Percentiles rank a stretch among this genome's conserved stretches.
These are phyloP conservation scores for Naganishia randhawae DNA, from an alignment of 768 basidiomycete genomes.

Conservation along the genomic window DNA sequence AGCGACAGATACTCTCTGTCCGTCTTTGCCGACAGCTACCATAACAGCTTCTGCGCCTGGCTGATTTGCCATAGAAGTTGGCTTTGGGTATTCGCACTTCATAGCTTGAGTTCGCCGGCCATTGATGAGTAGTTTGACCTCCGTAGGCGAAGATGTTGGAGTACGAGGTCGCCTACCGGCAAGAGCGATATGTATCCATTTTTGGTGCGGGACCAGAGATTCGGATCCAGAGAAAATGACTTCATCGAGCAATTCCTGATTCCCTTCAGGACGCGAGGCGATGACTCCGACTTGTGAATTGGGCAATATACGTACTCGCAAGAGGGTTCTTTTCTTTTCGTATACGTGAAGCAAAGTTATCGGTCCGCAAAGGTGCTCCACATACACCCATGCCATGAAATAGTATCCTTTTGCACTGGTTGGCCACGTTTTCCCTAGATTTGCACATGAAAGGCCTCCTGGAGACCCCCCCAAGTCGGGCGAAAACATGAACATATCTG, in stretches of 20 bases:
- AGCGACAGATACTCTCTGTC: neutral
- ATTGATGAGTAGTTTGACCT: slow-evolving; percentile 43
- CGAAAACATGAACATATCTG: slow-evolving; percentile 41
- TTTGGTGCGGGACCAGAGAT: slow-evolving; percentile 44
- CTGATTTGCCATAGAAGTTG: slow-evolving; percentile 9
- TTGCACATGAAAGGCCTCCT: slow-evolving; percentile 38
- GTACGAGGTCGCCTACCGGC: slow-evolving; percentile 35
- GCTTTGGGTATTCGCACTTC: slow-evolving; percentile 30
- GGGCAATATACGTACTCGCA: slow-evolving; percentile 44
- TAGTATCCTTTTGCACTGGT: slow-evolving; percentile 41
- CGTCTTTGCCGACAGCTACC: slow-evolving; percentile 20
- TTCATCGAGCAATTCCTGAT: slow-evolving; percentile 32
- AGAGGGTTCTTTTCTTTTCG: slow-evolving; percentile 35
- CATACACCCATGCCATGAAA: slow-evolving; percentile 48
- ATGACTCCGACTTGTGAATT: slow-evolving; percentile 45
- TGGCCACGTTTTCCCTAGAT: slow-evolving; percentile 42
- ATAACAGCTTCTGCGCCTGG: slow-evolving; percentile 11
- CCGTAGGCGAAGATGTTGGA: neutral
- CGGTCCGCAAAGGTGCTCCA: slow-evolving; percentile 44
- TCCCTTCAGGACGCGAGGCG: slow-evolving; percentile 26
- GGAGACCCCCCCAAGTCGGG: slow-evolving; percentile 16
- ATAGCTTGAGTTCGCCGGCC: slow-evolving; percentile 43
- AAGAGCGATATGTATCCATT: slow-evolving; percentile 47
- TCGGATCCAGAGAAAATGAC: slow-evolving; percentile 42
- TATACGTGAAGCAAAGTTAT: slow-evolving; percentile 42